Percentiles rank a stretch among this genome's conserved stretches.
phyloP scores from a whole-genome alignment of 192 early-diverging fungal species.

The Coemansia sp. region DNA sequence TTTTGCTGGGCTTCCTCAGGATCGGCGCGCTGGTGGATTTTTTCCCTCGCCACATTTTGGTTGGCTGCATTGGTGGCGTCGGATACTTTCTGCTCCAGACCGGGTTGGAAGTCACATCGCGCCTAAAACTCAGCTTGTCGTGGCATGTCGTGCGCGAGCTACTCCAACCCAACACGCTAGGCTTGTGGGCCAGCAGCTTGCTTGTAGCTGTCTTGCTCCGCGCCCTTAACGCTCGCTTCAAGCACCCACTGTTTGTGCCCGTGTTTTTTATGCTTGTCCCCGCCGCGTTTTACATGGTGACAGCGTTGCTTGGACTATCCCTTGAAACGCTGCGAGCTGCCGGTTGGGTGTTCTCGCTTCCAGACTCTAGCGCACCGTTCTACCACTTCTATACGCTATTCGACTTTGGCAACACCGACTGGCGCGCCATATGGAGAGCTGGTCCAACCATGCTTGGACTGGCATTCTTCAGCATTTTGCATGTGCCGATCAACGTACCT shows the following conservation, averaged over 20 bases:
- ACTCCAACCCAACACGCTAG: slow-evolving; percentile 65
- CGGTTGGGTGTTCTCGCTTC: slow-evolving; percentile 85
- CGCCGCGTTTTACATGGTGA: slow-evolving; percentile 67
- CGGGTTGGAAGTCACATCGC: slow-evolving; percentile 82
- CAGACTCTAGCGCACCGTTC: slow-evolving; percentile 71
- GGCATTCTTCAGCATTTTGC: slow-evolving; percentile 93
- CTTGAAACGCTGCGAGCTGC: slow-evolving; percentile 64
- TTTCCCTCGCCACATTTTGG: slow-evolving; percentile 89
- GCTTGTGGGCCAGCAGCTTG: slow-evolving; percentile 79
- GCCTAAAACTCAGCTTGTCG: slow-evolving; percentile 61
- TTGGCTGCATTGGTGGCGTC: slow-evolving; percentile 93
- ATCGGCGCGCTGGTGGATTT: slow-evolving; percentile 76
- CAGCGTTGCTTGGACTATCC: slow-evolving; percentile 59
- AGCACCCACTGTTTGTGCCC: slow-evolving; percentile 85
- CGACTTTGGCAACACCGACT: slow-evolving; percentile 66
- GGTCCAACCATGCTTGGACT: slow-evolving; percentile 90
- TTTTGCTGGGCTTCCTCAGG: slow-evolving; percentile 78
- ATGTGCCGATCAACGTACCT: slow-evolving; percentile 97
- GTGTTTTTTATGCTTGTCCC: slow-evolving; percentile 85
- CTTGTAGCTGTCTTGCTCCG: slow-evolving; percentile 70
- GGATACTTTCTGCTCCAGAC: slow-evolving; percentile 93
- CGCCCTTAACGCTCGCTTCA: slow-evolving; percentile 61
- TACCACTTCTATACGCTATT: slow-evolving; percentile 80
- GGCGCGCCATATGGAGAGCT: slow-evolving; percentile 62
- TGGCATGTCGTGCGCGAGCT: slow-evolving; percentile 62